Evolutionary conservation across 1,284 basidiomycete genomes (phyloP).

Genomic region (Ustilago hordei): DNA sequence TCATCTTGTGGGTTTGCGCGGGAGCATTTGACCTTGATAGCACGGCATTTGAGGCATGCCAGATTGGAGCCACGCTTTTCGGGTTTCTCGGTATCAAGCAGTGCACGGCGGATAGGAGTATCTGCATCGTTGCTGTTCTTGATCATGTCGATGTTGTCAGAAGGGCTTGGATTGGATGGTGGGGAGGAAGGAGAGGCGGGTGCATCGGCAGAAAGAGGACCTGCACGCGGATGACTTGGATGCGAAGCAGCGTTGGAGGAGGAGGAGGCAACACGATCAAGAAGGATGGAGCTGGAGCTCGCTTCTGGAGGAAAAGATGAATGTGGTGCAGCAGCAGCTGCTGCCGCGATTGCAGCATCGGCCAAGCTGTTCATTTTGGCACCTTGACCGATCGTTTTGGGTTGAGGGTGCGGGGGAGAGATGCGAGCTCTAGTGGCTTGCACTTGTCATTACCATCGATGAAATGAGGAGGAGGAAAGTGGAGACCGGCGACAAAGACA

Average conservation of each 20-base stretch:
- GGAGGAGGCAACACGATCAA: slow-evolving; percentile 12
- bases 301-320: slow-evolving; percentile 16
- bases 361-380: slow-evolving; percentile 46
- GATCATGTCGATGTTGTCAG: slow-evolving; percentile 26
- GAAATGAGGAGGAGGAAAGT: slow-evolving; percentile 8
- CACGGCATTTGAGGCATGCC: slow-evolving; percentile 51
- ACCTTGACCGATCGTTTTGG: background rate
- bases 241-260: slow-evolving; percentile 8
- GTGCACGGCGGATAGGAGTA: slow-evolving; percentile 33
- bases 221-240: background rate
- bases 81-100: slow-evolving; percentile 48
- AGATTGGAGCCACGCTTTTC: slow-evolving; percentile 53
- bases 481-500: slow-evolving; percentile 5
- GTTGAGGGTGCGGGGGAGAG: background rate
- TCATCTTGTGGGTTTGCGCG: slow-evolving; percentile 38
- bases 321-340: slow-evolving; percentile 17
- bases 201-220: slow-evolving; percentile 4
- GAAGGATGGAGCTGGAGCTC: slow-evolving; percentile 6
- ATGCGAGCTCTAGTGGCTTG: background rate
- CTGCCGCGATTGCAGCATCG: slow-evolving; percentile 34
- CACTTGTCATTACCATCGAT: background rate
- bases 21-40: slow-evolving; percentile 53
- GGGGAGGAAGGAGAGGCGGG: slow-evolving; percentile 11
- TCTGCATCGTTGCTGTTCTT: slow-evolving; percentile 18
- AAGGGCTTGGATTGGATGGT: slow-evolving; percentile 14